Evolutionary conservation across 73 alveolate species (phyloP).

Genomic region (Tetrahymena elliotti): DNA sequence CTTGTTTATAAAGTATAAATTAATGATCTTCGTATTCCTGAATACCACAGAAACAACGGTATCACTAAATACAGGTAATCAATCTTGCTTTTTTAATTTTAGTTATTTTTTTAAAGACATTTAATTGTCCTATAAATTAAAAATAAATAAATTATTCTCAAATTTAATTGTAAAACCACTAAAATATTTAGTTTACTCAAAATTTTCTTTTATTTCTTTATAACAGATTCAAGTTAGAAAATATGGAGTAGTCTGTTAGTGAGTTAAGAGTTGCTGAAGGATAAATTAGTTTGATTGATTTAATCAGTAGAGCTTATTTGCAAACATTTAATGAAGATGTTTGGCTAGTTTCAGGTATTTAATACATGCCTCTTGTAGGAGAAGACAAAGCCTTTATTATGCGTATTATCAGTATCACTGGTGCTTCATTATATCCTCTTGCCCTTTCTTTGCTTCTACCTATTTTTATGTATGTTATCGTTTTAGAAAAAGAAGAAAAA

Average conservation of each 20-base stretch:
- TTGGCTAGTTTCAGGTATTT: slow-evolving; percentile 71
- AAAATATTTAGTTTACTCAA: no score
- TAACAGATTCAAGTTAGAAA: slow-evolving; percentile 46
- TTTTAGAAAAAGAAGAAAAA: slow-evolving; percentile 92
- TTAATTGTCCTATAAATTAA: no score
- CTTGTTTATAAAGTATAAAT: slow-evolving; percentile 75
- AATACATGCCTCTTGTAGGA: slow-evolving; percentile 82
- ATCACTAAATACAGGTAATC: slow-evolving; percentile 67
- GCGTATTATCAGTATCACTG: slow-evolving; percentile 73
- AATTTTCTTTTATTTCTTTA: no score
- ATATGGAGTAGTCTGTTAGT: slow-evolving; percentile 3
- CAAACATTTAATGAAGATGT: slow-evolving; percentile 67
- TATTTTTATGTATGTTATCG: slow-evolving; percentile 85
- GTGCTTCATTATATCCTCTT: slow-evolving; percentile 78
- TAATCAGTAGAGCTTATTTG: slow-evolving; percentile 82
- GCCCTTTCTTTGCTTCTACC: slow-evolving; percentile 85
- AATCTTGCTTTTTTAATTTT: no score
- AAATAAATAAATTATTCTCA: no score
- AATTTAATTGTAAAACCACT: no score
- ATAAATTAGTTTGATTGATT: slow-evolving; percentile 54
- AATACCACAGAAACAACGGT: slow-evolving; percentile 93
- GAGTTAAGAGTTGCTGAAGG: slow-evolving; percentile 62
- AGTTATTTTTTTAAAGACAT: no score
- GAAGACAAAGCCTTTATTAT: slow-evolving; percentile 73
- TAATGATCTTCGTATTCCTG: slow-evolving; percentile 76